These are phyloP conservation scores for Combretum micranthum DNA, from an alignment of 345 rosid genomes.

Conservation along the genomic window DNA sequence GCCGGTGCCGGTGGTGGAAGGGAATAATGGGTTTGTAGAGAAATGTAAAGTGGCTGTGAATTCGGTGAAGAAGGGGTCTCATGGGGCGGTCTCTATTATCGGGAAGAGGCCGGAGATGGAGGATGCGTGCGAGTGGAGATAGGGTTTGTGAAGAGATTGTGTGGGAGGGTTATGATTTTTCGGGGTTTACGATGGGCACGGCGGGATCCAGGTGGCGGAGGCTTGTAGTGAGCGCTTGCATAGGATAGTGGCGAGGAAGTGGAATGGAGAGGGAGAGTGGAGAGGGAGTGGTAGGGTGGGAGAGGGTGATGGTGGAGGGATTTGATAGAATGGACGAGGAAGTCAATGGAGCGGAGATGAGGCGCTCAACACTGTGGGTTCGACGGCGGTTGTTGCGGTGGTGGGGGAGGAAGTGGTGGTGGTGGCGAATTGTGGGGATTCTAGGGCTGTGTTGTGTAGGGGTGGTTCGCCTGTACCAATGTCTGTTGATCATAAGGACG, in stretches of 20 bases:
- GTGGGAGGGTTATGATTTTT: constrained; percentile 15
- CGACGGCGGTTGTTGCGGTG: constrained; percentile 39
- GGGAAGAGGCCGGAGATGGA: constrained; percentile 23
- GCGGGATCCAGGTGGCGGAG: constrained; percentile 12
- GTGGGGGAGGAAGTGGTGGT: constrained; percentile 21
- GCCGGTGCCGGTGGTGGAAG: too few species aligned
- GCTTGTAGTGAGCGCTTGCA: constrained; percentile 24
- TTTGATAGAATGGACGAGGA: constrained; percentile 31
- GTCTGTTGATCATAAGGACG: constrained; percentile 35
- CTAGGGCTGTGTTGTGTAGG: constrained; percentile 25
- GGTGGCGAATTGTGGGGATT: constrained; percentile 36
- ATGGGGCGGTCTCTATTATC: constrained; percentile 25
- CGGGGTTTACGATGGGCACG: constrained; percentile 30
- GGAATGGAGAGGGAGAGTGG: constrained; percentile 11
- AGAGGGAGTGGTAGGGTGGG: constrained; percentile 6
- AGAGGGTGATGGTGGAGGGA: constrained; percentile 18
- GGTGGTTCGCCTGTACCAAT: constrained; percentile 24
- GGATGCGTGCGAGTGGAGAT: constrained; percentile 15
- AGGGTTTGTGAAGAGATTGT: constrained; percentile 1
- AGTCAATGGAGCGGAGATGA: constrained; percentile 13
- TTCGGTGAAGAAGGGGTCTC: background rate
- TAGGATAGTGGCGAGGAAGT: constrained; percentile 10
- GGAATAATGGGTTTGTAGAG: too few species aligned
- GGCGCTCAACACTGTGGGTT: constrained; percentile 23
- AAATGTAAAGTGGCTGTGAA: too few species aligned